Percentiles rank a stretch among this genome's conserved stretches.
Conservation (phyloP, 1,284 basidiomycete species). For the Porogramme epimiltina region DNA sequence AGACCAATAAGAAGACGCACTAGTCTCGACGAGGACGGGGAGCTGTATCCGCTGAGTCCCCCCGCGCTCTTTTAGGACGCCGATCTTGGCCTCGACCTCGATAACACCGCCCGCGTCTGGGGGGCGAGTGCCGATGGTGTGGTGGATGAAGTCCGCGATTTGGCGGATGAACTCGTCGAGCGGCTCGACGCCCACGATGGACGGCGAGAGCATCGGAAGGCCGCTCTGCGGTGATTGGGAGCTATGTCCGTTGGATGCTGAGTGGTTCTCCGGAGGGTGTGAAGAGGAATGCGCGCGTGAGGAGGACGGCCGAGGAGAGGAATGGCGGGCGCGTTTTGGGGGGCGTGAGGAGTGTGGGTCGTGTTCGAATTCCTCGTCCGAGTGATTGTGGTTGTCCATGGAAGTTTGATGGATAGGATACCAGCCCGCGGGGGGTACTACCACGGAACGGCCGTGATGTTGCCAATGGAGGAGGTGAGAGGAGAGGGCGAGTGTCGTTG, state of each 20-base stretch:
- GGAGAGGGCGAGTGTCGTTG: no score
- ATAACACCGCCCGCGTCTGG: slow-evolving; percentile 45
- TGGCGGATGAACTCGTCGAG: slow-evolving; percentile 93
- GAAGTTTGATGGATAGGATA: no score
- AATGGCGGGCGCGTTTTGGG: slow-evolving; percentile 34
- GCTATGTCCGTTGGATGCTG: slow-evolving; percentile 19
- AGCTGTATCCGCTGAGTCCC: slow-evolving; percentile 62
- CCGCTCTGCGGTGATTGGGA: slow-evolving; percentile 2
- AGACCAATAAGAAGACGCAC: slow-evolving; percentile 51
- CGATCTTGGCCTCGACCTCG: slow-evolving; percentile 95
- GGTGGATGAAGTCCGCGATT: slow-evolving; percentile 89
- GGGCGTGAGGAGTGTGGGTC: slow-evolving; percentile 30
- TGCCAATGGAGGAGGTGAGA: no score
- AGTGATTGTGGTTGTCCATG: slow-evolving; percentile 26
- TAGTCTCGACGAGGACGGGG: slow-evolving; percentile 86
- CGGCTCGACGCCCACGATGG: slow-evolving; percentile 91
- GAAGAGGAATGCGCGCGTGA: not conserved
- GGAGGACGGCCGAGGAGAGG: slow-evolving; percentile 10
- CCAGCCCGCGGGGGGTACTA: no score
- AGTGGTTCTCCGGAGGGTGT: no score
- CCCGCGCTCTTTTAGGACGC: slow-evolving; percentile 68
- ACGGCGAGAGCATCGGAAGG: slow-evolving; percentile 78
- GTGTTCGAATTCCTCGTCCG: slow-evolving; percentile 30
- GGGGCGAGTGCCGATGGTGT: slow-evolving; percentile 59
- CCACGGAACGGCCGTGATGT: no score